phyloP scores from a whole-genome alignment of 2,329 filamentous ascomycete genomes.

The Raffaelea arxii region DNA sequence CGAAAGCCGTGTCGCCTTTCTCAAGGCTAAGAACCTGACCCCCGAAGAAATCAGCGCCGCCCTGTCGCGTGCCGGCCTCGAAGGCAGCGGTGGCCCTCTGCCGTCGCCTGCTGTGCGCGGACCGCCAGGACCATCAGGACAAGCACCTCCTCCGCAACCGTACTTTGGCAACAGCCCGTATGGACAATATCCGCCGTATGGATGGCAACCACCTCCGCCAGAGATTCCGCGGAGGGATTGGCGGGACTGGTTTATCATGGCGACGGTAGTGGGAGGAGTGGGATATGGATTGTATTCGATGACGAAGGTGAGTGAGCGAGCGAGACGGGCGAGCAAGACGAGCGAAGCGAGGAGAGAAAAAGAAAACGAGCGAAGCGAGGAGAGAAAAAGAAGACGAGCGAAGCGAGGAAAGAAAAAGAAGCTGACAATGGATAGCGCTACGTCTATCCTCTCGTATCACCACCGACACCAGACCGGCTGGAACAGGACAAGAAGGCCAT shows the following conservation, averaged over 20 bases:
- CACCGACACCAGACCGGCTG: slow-evolving; percentile 85
- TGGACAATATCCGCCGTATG: slow-evolving; percentile 33
- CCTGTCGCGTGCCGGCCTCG: slow-evolving; percentile 63
- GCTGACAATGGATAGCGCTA: slow-evolving; percentile 54
- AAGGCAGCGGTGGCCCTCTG: slow-evolving; percentile 25
- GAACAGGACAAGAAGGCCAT: slow-evolving; percentile 91
- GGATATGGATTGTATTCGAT: slow-evolving; percentile 82
- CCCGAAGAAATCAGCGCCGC: slow-evolving; percentile 88
- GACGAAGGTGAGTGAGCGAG: slow-evolving; percentile 53
- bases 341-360: too few relatives aligned
- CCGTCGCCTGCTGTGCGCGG: slow-evolving; percentile 22
- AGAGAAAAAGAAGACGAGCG: too few relatives aligned
- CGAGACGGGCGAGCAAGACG: too few relatives aligned
- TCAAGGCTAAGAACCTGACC: slow-evolving; percentile 94
- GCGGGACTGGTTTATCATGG: slow-evolving; percentile 99
- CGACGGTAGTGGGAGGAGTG: slow-evolving; percentile 83
- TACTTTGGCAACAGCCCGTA: slow-evolving; percentile 33
- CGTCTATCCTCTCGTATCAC: slow-evolving; percentile 79
- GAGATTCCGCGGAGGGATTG: slow-evolving; percentile 74
- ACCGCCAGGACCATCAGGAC: too few relatives aligned
- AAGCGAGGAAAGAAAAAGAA: too few relatives aligned
- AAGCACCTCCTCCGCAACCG: slow-evolving; percentile 25
- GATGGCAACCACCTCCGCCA: slow-evolving; percentile 47
- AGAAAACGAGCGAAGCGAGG: too few relatives aligned
- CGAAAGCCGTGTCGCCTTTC: slow-evolving; percentile 85